phyloP scores from a whole-genome alignment of 345 rosid genomes.

The Nasturtium officinale region DNA sequence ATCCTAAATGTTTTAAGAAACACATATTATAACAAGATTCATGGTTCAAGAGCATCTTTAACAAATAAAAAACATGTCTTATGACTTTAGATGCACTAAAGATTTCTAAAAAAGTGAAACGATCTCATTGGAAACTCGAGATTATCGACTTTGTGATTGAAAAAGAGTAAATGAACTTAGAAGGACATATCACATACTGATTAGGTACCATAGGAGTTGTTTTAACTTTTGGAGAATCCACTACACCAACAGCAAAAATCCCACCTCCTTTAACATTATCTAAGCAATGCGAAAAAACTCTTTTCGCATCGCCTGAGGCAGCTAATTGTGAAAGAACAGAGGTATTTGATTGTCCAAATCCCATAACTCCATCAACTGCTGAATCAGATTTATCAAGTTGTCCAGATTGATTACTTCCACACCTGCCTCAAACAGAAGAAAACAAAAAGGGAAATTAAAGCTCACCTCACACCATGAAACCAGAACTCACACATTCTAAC shows the following conservation, averaged over 20 bases:
- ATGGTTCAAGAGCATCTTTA: not conserved
- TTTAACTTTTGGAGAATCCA: constrained; percentile 65
- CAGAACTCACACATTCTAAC: not conserved
- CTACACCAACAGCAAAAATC: constrained; percentile 74
- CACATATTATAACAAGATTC: constrained; percentile 25
- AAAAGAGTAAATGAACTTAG: constrained; percentile 29
- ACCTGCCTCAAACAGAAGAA: constrained; percentile 45
- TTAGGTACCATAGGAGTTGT: constrained; percentile 78
- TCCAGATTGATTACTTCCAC: constrained; percentile 81
- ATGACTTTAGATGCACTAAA: not conserved
- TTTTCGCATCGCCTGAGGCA: constrained; percentile 61
- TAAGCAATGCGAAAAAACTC: constrained; percentile 79
- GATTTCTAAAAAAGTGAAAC: not conserved
- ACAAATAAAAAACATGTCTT: constrained; percentile 1
- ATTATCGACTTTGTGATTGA: not conserved
- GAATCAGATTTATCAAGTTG: constrained; percentile 59
- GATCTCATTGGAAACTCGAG: not conserved
- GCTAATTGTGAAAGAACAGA: constrained; percentile 89
- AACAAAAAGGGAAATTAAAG: not conserved
- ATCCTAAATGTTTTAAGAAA: constrained; percentile 53
- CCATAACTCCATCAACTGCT: constrained; percentile 90
- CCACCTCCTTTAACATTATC: constrained; percentile 81
- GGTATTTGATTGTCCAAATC: constrained; percentile 85
- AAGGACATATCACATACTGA: constrained; percentile 55
- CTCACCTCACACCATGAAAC: not conserved